phyloP scores from a whole-genome alignment of 768 basidiomycete genomes.

The Boletus reticuloceps region DNA sequence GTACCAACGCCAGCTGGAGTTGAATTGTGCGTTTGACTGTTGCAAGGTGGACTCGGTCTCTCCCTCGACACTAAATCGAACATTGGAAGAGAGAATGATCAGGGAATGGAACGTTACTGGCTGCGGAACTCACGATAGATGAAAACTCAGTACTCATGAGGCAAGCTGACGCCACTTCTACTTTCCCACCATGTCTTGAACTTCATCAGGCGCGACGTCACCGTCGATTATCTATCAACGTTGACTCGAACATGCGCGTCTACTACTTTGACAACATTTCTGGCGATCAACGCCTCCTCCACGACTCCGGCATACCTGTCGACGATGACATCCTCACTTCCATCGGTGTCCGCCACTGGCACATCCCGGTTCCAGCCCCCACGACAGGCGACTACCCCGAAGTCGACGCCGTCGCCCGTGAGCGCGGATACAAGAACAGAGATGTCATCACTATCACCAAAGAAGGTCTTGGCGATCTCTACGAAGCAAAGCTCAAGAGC shows the following conservation, averaged over 20 bases:
- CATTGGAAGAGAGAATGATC: no score
- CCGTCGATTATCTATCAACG: no score
- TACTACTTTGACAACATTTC: constrained; percentile 74
- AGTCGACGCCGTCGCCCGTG: constrained; percentile 60
- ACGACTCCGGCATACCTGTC: constrained; percentile 68
- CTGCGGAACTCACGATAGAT: no score
- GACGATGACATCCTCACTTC: constrained; percentile 43
- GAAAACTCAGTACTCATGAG: no score
- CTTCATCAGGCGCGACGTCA: no score
- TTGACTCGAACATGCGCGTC: constrained; percentile 51
- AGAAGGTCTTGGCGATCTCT: constrained; percentile 76
- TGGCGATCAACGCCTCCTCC: constrained; percentile 79
- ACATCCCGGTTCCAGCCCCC: constrained; percentile 55
- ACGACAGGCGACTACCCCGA: constrained; percentile 40
- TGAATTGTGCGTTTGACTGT: no score
- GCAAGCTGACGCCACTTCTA: no score
- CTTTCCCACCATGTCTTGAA: no score
- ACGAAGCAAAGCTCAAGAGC: constrained; percentile 76
- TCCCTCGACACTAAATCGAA: no score
- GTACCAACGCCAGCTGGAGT: no score
- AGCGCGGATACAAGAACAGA: constrained; percentile 79
- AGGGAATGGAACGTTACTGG: no score
- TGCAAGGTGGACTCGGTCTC: no score
- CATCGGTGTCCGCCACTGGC: constrained; percentile 68
- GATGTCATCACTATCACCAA: constrained; percentile 78